phyloP scores from a whole-genome alignment of 768 basidiomycete genomes.

The Cubamyces sp. region DNA sequence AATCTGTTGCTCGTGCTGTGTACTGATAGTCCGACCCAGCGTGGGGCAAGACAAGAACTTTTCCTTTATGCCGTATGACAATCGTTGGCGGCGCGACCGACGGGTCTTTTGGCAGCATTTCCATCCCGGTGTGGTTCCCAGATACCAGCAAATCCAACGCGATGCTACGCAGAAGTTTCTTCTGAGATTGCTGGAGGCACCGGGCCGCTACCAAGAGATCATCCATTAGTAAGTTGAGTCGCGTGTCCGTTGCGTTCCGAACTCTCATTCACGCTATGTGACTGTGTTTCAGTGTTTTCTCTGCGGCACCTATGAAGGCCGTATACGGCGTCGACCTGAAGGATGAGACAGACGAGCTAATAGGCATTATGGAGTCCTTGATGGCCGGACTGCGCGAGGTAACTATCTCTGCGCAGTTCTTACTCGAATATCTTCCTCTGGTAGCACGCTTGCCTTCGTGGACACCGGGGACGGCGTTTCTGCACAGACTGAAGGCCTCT shows the following conservation, averaged over 20 bases:
- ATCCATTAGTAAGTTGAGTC: constrained; percentile 9
- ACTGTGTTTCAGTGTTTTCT: background rate
- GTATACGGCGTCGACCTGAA: constrained; percentile 1
- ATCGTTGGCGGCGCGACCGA: constrained; percentile 10
- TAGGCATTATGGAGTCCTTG: constrained; percentile 20
- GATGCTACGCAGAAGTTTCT: constrained; percentile 14
- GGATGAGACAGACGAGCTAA: constrained; percentile 13
- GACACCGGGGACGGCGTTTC: background rate
- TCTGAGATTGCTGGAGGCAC: constrained; percentile 4
- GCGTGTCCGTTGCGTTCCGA: no score
- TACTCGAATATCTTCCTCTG: constrained; percentile 5
- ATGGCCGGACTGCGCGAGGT: constrained; percentile 5
- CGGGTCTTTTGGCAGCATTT: constrained; percentile 18
- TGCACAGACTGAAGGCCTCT: background rate
- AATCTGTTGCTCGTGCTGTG: background rate
- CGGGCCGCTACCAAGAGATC: background rate
- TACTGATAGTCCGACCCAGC: background rate
- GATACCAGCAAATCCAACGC: background rate
- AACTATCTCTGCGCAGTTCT: constrained; percentile 1
- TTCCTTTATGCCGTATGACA: constrained; percentile 8
- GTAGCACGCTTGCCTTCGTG: constrained; percentile 1
- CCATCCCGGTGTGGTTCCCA: background rate
- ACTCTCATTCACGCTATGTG: background rate
- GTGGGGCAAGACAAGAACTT: constrained; percentile 11
- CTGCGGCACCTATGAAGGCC: constrained; percentile 1